Base-by-base conservation (phyloP, 2,329 filamentous ascomycete genomes). In the Pseudonectria buxi region DNA sequence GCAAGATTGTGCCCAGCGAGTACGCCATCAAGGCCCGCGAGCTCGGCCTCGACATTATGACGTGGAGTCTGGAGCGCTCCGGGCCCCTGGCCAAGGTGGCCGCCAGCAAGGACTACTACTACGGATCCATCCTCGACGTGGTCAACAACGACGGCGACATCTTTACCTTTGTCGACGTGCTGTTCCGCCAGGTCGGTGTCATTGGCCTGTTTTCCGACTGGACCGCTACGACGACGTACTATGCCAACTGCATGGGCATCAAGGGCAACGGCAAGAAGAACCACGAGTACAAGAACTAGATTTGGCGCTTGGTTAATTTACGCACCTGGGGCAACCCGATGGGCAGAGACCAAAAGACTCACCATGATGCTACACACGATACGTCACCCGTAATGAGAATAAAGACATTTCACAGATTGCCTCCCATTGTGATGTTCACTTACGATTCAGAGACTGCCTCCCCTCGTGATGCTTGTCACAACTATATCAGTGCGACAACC, bases 41-140 rank as follows among this genome's bases (percentile, higher is more conserved):
- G 45, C 69, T 77, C 6, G 78, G 76, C 1, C 61, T 86, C 28
- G 69, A 80, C 32, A 75, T 86, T 40, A 70, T 85, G 28, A 72
- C 78, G 1, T 86, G 81, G 81, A 76, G 71, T 7, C 68, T 84
- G 30, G 82, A 86, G 59, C 71, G 81, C 22, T 79, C 74, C 0
- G 76, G 76, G 0, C 78, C 76, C 38, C 56, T 83, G 35, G 66
- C 66, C 14, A 65, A 72, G 15, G 50, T 54, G 24, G 70, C 69
- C 3, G 60, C 57, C 10, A 57, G 62, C 1, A 63, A 61, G 1
- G 67, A 68, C 10, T 76, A 74, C 40, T 81, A 80, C 57, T 81
- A 75, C 48, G 64, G 61, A 35, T 67, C 69, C 5, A 65, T 82
- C 14, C 63, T 67, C 6, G 68, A 76, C 32, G 58, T 69, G 1